A percentile compares a stretch with the other conserved stretches of the same genome.
Evolutionary conservation across 2,329 filamentous ascomycete species (phyloP).

Genomic region (Alternaria arborescens): DNA sequence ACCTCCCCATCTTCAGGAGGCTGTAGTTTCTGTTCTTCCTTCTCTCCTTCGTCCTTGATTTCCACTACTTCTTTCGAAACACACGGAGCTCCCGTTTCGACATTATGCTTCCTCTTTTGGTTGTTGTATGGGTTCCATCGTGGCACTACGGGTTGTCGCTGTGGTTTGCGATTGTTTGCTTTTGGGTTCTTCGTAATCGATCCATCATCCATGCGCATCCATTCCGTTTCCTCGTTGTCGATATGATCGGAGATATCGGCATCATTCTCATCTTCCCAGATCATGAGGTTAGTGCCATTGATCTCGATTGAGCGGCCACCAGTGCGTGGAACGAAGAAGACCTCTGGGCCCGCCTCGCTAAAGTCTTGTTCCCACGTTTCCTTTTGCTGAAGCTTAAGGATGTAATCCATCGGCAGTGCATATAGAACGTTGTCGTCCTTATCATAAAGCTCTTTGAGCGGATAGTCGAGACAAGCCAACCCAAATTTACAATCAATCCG

Average conservation of each 20-base stretch:
- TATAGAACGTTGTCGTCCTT: slow-evolving; percentile 50
- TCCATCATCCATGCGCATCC: slow-evolving; percentile 50
- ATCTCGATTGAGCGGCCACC: slow-evolving; percentile 49
- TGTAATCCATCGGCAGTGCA: slow-evolving; percentile 52
- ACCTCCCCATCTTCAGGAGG: slow-evolving; percentile 10
- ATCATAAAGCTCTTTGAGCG: slow-evolving; percentile 48
- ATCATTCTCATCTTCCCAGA: slow-evolving; percentile 52
- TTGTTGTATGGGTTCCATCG: slow-evolving; percentile 48
- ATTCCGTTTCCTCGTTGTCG: slow-evolving; percentile 47
- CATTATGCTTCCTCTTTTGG: slow-evolving; percentile 36
- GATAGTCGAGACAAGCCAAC: slow-evolving; percentile 47
- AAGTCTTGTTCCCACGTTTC: slow-evolving; percentile 51
- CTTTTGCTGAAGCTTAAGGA: slow-evolving; percentile 49
- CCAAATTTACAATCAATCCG: slow-evolving; percentile 52
- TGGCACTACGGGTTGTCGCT: slow-evolving; percentile 33
- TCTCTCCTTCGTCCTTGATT: slow-evolving; percentile 16
- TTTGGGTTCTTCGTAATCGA: slow-evolving; percentile 50
- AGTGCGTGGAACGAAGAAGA: slow-evolving; percentile 51
- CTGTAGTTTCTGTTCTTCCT: slow-evolving; percentile 26
- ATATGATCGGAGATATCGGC: slow-evolving; percentile 51
- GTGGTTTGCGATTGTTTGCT: slow-evolving; percentile 43
- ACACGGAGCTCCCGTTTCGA: slow-evolving; percentile 28
- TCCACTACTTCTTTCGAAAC: slow-evolving; percentile 35
- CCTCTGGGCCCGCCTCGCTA: slow-evolving; percentile 24
- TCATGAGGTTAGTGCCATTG: slow-evolving; percentile 51